phyloP scores from a whole-genome alignment of 306 rosid genomes.

The Cucurbita ficifolia region DNA sequence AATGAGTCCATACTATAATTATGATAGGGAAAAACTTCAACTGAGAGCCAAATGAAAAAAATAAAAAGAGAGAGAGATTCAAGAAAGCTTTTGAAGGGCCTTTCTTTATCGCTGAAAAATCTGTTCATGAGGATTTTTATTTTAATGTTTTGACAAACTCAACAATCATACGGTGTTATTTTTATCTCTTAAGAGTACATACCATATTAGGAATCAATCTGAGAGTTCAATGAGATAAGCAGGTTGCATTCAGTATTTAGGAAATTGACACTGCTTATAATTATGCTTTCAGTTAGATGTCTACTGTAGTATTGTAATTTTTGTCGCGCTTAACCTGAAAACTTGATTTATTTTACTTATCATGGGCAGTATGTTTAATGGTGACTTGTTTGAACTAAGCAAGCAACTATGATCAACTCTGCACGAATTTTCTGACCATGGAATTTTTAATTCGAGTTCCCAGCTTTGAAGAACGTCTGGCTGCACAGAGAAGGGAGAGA shows the following conservation, averaged over 20 bases:
- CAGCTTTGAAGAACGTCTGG: conserved; percentile 94
- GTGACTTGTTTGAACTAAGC: neutral
- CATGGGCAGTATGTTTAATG: neutral
- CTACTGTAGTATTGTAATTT: neutral
- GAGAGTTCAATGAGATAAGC: neutral
- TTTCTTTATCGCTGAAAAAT: neutral
- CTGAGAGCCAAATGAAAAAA: neutral
- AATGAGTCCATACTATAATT: neutral
- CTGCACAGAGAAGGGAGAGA: conserved; percentile 85
- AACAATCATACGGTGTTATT: neutral
- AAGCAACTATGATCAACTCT: neutral
- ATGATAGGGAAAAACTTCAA: neutral
- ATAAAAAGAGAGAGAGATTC: neutral
- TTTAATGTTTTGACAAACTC: neutral
- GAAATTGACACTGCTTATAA: neutral
- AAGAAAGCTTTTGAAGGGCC: neutral
- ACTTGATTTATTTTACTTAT: neutral
- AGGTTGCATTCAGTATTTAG: neutral
- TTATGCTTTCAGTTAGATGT: neutral
- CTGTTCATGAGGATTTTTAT: neutral
- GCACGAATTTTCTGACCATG: neutral
- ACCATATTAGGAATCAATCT: neutral
- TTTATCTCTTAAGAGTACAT: neutral
- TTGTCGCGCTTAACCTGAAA: neutral
- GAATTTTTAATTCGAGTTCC: neutral